A percentile compares a stretch with the other conserved stretches of the same genome.
Evolutionary conservation across 2,329 filamentous ascomycete species (phyloP).

Genomic region (Emydomyces testavorans): DNA sequence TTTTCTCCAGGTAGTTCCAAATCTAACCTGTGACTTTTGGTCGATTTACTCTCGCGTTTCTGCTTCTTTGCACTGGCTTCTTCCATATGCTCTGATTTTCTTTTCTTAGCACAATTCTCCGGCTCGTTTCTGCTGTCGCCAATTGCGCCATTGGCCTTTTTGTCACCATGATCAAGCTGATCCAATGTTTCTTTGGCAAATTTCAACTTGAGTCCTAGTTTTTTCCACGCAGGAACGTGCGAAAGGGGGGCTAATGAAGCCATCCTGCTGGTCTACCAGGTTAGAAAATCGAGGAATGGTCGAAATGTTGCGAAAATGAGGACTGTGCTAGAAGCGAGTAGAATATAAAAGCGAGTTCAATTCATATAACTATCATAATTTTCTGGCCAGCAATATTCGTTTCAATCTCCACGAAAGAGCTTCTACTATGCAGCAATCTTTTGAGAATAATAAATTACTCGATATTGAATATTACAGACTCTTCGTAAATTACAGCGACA

Average conservation of each 20-base stretch:
- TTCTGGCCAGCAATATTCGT: not conserved
- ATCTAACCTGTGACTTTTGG: not conserved
- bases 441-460: not conserved
- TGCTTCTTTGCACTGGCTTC: constrained; percentile 18
- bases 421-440: not conserved
- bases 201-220: constrained; percentile 50
- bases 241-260: constrained; percentile 1
- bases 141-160: not conserved
- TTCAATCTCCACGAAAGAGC: not conserved
- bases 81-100: constrained; percentile 3
- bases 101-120: not conserved
- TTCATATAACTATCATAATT: not conserved
- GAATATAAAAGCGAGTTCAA: not conserved
- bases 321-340: not conserved
- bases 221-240: constrained; percentile 48
- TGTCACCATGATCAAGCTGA: not conserved
- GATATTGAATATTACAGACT: not conserved
- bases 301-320: not conserved
- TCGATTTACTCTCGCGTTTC: constrained; percentile 16
- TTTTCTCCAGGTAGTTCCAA: not conserved
- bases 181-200: constrained; percentile 29
- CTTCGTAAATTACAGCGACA: not conserved
- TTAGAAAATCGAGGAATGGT: not conserved
- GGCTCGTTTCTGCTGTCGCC: not conserved
- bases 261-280: not conserved